Conservation (phyloP, 2,329 filamentous ascomycete species). For the Madurella fahalii region DNA sequence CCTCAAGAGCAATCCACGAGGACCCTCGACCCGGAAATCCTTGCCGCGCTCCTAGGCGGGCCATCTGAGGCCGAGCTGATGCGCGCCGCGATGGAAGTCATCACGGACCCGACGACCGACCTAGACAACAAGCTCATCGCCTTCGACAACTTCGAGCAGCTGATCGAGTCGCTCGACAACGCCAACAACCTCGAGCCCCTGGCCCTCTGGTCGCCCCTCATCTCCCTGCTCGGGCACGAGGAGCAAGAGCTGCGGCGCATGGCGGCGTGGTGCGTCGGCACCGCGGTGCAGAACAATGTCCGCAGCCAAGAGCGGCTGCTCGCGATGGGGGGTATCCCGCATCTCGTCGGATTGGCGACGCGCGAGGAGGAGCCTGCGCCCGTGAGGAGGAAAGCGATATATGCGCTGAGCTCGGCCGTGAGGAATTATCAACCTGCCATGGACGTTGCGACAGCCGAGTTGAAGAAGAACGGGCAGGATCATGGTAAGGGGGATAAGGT, state of each 20-base stretch:
- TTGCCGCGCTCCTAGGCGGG: constrained; percentile 74
- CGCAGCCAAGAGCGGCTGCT: constrained; percentile 71
- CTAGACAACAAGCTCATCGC: constrained; percentile 76
- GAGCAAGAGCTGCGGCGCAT: constrained; percentile 72
- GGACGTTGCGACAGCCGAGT: constrained; percentile 61
- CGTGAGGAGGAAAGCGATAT: constrained; percentile 81
- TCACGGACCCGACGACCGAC: constrained; percentile 58
- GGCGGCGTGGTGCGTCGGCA: constrained; percentile 92
- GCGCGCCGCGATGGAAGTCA: constrained; percentile 75
- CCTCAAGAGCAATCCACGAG: constrained; percentile 31
- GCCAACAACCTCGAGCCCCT: constrained; percentile 86
- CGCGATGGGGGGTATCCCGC: constrained; percentile 63
- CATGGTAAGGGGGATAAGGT: constrained; percentile 48
- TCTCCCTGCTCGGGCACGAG: constrained; percentile 62
- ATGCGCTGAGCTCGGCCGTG: constrained; percentile 79
- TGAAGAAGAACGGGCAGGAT: constrained; percentile 50
- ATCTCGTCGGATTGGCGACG: constrained; percentile 62
- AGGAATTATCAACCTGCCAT: constrained; percentile 87
- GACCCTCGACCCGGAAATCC: constrained; percentile 62
- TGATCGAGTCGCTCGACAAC: constrained; percentile 91
- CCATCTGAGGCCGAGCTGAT: constrained; percentile 90
- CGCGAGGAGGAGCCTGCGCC: constrained; percentile 55
- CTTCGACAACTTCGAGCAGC: constrained; percentile 92
- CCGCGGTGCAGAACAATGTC: constrained; percentile 93
- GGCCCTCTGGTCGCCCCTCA: constrained; percentile 75